phyloP scores from a whole-genome alignment of 495 filamentous ascomycete species.

The Choiromyces venosus region DNA sequence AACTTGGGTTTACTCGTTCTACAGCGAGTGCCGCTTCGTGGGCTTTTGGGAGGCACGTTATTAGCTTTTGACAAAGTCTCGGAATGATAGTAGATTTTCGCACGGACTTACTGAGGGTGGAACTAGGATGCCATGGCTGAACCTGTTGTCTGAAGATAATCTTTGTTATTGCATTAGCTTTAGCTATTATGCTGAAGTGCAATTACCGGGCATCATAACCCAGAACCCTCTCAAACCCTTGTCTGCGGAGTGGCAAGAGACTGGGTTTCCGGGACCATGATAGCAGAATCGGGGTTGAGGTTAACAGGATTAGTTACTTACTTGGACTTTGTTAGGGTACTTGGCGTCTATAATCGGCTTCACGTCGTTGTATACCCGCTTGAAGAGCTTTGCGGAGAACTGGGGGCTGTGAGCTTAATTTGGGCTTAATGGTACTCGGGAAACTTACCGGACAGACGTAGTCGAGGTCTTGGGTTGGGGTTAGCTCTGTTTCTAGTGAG shows the following conservation, averaged over 20 bases:
- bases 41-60: slow-evolving; percentile 31
- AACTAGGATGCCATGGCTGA: slow-evolving; percentile 93
- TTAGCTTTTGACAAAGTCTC: neutral
- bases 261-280: too few relatives aligned
- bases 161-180: slow-evolving; percentile 28
- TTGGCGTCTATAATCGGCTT: slow-evolving; percentile 21
- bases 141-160: slow-evolving; percentile 79
- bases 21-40: slow-evolving; percentile 86
- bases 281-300: slow-evolving; percentile 58
- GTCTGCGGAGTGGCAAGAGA: too few relatives aligned
- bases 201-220: slow-evolving; percentile 89
- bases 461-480: slow-evolving; percentile 27
- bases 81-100: slow-evolving; percentile 12
- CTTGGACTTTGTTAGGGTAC: slow-evolving; percentile 29
- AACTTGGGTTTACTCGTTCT: slow-evolving; percentile 57
- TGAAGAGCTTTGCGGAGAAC: slow-evolving; percentile 44
- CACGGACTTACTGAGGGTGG: slow-evolving; percentile 53
- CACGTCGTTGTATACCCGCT: slow-evolving; percentile 38
- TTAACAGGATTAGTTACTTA: slow-evolving; percentile 5
- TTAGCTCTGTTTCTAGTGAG: neutral
- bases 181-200: slow-evolving; percentile 62
- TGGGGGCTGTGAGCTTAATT: slow-evolving; percentile 5
- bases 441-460: slow-evolving; percentile 32
- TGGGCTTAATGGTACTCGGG: neutral
- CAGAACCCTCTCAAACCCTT: too few relatives aligned